Evolutionary conservation across 2,329 filamentous ascomycete species (phyloP), one percentile per base, ranked within the genome.

Genomic region (Neurospora sp.): DNA sequence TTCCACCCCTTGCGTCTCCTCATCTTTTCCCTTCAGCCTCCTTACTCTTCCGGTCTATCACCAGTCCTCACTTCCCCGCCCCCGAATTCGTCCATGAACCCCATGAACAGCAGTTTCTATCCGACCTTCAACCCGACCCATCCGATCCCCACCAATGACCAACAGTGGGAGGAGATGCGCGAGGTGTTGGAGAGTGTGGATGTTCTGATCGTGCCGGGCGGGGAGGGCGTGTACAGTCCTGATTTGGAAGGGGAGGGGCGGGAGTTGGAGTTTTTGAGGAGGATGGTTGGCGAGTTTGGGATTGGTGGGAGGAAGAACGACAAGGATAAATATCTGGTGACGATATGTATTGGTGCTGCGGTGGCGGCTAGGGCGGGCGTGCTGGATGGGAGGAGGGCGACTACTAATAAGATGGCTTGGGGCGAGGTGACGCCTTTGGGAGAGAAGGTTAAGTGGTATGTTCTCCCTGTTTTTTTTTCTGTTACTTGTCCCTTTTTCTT

Each of bases 161-260:
- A 62, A 7, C 52, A 62, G 28, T 62, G 52, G 52, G 23, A 62
- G 3, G 52, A 62, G 13, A 62, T 62, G 52, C 28, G 28, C 15
- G 28, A 62, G 28, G 15, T n/a, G 52, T 5, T 62, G 52, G 28
- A 62, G 23, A n/a, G 28, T 4, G 15, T 62, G 8, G 87, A 91
- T 66, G 85, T 91, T 4, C 81, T 92, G 23, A 77, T 93, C n/a
- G 78, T 92, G 8, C 90, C 90, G 0, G 90, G 90, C 1, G 89
- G 90, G 0, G 68, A 80, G 0, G 89, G 89, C 0, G 81, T 80
- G 0, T 78, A 83, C 3, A 75, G 76, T 77, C 36, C 76, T 70
- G 81, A 77, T 4, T 69, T 76, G 38, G 69, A 76, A 1, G 73
- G 80, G 0, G 78, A 83, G 0, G 69, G 76, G 0, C 72, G 80